Evolutionary conservation across 108 stramenopile genomes (phyloP), one percentile per base, ranked within the genome.

Genomic region (Skeletonema grethae): DNA sequence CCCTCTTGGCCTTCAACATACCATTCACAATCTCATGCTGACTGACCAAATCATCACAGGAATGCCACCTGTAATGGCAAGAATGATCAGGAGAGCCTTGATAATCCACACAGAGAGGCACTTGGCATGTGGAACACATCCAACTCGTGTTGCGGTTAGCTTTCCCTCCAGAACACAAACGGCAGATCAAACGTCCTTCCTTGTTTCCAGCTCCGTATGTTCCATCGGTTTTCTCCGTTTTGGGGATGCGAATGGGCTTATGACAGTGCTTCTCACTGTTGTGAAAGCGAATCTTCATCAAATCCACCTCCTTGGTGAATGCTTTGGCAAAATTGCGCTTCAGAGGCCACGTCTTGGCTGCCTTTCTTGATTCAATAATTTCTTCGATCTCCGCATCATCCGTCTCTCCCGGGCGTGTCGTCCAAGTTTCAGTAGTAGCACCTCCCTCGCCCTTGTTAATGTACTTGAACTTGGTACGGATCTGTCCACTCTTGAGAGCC

Each of bases 61-160:
- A 18, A 60, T 77, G 76, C 76, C 76, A 77, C 34, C 55, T 34
- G 4, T 65, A 29, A 50, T 70, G 69, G 38, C 69, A 69, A 9
- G 69, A 69, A n/a, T 35, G 28, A 24, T 36, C n/a, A 66, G 70
- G 63, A 15, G 69, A 69, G 9, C 60, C 61, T 31, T 65, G 56
- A 7, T 32, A 58, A 38, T 77, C 76, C n/a, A 77, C 50, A 65
- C 76, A 77, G 3, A 77, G 64, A 8, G 76, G 76, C 3, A 77
- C 76, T 24, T 59, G 16, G 24, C 76, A 77, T 22, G 69, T 70
- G 34, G 43, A 48, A 15, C 76, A 77, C 76, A 77, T 77, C 76
- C 76, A 77, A 12, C 69, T 70, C 32, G 76, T 77, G 58, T 77
- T 77, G 20, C 76, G 69, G 35, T 77, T 77, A 39, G 62, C 65